Conservation (phyloP, 352 stramenopile genomes). For the Detonula confervacea region DNA sequence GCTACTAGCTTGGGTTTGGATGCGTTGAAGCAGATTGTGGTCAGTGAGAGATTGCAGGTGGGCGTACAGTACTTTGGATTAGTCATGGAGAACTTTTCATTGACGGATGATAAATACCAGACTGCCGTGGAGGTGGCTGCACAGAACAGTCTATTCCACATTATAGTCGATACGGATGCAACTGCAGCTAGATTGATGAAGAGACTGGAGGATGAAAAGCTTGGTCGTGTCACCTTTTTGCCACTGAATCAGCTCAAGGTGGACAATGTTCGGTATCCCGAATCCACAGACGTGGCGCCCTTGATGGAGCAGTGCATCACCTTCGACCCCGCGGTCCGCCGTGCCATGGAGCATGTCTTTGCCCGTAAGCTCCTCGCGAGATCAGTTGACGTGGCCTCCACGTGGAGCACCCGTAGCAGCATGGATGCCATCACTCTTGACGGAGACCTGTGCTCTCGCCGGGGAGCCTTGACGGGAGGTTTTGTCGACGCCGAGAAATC, state of each 20-base stretch:
- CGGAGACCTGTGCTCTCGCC: slow-evolving; percentile 96
- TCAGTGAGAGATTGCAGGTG: slow-evolving; percentile 71
- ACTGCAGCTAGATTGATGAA: slow-evolving; percentile 94
- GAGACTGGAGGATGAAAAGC: slow-evolving; percentile 92
- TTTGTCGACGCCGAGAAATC: slow-evolving; percentile 91
- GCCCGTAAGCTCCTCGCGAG: slow-evolving; percentile 96
- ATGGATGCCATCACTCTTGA: slow-evolving; percentile 99
- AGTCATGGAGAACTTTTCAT: slow-evolving; percentile 94
- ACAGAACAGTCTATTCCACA: slow-evolving; percentile 95
- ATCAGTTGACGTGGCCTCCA: slow-evolving; percentile 89
- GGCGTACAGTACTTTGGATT: slow-evolving; percentile 90
- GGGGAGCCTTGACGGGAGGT: slow-evolving; percentile 95
- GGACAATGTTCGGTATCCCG: slow-evolving; percentile 63
- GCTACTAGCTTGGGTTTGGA: slow-evolving; percentile 81
- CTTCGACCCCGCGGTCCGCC: slow-evolving; percentile 90
- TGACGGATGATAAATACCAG: slow-evolving; percentile 89
- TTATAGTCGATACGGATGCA: too few species aligned
- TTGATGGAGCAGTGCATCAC: slow-evolving; percentile 84
- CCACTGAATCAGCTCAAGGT: slow-evolving; percentile 88
- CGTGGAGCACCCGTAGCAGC: slow-evolving; percentile 80
- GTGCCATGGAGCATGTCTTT: slow-evolving; percentile 95
- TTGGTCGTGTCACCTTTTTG: slow-evolving; percentile 99
- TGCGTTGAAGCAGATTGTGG: slow-evolving; percentile 88
- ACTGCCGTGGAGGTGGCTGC: slow-evolving; percentile 95
- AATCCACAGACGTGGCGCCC: slow-evolving; percentile 64